Evolutionary conservation across 352 stramenopile genomes (phyloP), one percentile per base, ranked within the genome.

Genomic region (Nothophytophthora sp.): DNA sequence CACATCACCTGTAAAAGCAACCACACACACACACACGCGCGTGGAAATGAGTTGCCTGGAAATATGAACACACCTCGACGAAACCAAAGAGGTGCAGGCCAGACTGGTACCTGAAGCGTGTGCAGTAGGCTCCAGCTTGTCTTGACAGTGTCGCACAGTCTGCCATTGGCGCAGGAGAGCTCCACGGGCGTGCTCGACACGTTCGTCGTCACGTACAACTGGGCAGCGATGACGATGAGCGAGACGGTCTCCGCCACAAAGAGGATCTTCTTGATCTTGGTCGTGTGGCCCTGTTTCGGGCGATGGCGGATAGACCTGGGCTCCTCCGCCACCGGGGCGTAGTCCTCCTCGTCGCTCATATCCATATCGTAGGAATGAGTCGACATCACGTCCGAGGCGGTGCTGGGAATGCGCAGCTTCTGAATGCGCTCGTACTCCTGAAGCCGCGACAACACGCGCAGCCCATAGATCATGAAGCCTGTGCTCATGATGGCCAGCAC

Each of bases 141-240:
- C 5, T 39, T n/a, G 27, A 83, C 28, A 32, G 54, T 39, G 10
- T 77, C 63, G 38, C 73, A 83, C 13, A 64, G 12, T 4, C 67
- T 30, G 11, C 73, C 73, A 42, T 80, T 80, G 2, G 73, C 69
- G 23, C 73, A 83, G 3, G 62, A 54, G 13, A 83, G 49, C 37
- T 76, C 73, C 9, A 67, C 49, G 1, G 52, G 43, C 30, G 60
- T 44, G 34, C 60, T 60, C 7, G 44, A 51, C 13, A 63, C 48
- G n/a, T 57, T 65, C n/a, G 50, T 56, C 4, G 58, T 73, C 34
- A 77, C 59, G 48, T 73, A 76, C 4, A 85, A 62, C 63, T 82
- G 67, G 0, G 58, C 65, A 6, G 39, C 52, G 5, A 72, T 55
- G 15, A 62, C 58, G 32, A 68, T 35, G 7, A 57, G 16, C 4